Conservation (phyloP, 2,329 filamentous ascomycete species). For the Talaromyces funiculosus region DNA sequence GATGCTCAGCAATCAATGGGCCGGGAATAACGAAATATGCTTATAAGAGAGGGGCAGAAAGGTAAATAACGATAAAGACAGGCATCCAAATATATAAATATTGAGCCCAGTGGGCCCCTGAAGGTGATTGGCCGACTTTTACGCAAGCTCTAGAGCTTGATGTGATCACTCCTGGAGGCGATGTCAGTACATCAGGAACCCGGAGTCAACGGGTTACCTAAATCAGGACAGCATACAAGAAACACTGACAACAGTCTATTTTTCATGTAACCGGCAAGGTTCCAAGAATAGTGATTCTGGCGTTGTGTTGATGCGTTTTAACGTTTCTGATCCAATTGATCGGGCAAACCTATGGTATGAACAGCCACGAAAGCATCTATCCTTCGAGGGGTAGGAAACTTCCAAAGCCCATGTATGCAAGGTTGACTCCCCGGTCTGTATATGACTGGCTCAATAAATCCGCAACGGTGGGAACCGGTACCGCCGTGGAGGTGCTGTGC, state of each 20-base stretch:
- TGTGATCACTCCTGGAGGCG: background rate
- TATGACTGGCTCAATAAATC: slow-evolving; percentile 5
- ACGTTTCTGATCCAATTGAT: background rate
- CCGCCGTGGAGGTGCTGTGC: slow-evolving; percentile 1
- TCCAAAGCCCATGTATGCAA: background rate
- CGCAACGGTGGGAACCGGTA: background rate
- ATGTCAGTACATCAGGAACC: background rate
- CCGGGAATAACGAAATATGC: background rate
- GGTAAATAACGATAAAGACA: background rate
- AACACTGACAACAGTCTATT: background rate
- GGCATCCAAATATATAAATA: background rate
- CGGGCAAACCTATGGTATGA: background rate
- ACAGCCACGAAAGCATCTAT: background rate
- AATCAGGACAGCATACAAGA: background rate
- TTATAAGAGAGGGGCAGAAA: background rate
- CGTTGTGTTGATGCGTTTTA: background rate
- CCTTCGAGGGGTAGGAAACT: background rate
- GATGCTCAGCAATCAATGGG: background rate
- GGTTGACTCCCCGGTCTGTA: background rate
- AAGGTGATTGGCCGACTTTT: background rate
- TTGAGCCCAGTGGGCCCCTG: background rate
- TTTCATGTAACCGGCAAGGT: background rate
- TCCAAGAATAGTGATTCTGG: background rate
- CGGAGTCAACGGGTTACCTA: background rate
- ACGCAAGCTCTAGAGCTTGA: background rate